Percentiles rank a stretch among this genome's conserved stretches.
phyloP scores from a whole-genome alignment of 2,329 filamentous ascomycete genomes.

The Ascochyta fabae region DNA sequence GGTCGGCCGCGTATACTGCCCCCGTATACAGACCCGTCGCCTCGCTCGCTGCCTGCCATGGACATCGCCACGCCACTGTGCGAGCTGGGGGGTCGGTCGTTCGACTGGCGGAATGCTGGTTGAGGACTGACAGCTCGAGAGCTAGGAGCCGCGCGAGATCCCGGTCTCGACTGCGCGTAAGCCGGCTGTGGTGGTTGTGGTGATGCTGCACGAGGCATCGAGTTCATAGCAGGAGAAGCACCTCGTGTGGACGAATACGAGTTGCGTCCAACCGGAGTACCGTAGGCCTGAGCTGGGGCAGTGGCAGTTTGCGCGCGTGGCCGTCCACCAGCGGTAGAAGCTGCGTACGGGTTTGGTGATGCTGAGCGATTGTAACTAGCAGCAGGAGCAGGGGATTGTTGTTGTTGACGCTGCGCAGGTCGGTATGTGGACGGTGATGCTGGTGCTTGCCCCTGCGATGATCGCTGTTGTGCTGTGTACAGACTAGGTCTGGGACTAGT shows the following conservation, averaged over 20 bases:
- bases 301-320: conserved; percentile 49
- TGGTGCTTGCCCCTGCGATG: conserved; percentile 22
- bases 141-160: conserved; percentile 39
- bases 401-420: conserved; percentile 15
- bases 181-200: conserved; percentile 53
- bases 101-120: conserved; percentile 57
- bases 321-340: conserved; percentile 37
- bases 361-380: conserved; percentile 23
- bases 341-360: conserved; percentile 70
- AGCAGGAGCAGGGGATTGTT: conserved; percentile 23
- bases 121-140: conserved; percentile 60
- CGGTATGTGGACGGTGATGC: conserved; percentile 17
- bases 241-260: conserved; percentile 49
- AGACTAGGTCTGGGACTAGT: conserved; percentile 64
- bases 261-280: conserved; percentile 39
- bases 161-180: conserved; percentile 38
- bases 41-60: conserved; percentile 46
- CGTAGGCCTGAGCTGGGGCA: conserved; percentile 44
- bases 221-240: conserved; percentile 47
- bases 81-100: conserved; percentile 57
- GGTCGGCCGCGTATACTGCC: conserved; percentile 42
- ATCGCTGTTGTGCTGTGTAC: conserved; percentile 38
- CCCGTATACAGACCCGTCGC: conserved; percentile 43
- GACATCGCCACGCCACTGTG: conserved; percentile 55
- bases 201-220: conserved; percentile 51